Evolutionary conservation across 768 basidiomycete species (phyloP).

Genomic region (Trametes sanguinea): DNA sequence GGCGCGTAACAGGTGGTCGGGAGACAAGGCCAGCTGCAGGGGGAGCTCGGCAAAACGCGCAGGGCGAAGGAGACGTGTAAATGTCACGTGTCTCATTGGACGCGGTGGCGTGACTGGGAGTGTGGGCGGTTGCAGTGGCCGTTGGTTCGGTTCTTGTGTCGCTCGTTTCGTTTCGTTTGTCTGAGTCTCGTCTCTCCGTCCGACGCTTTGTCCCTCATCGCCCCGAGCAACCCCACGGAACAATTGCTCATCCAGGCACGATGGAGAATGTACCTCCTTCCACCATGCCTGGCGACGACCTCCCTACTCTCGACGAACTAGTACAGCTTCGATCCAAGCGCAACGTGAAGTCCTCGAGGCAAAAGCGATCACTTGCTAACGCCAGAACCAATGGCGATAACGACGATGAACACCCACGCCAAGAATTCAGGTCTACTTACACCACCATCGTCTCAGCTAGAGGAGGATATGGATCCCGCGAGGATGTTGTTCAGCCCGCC

Average conservation of each 20-base stretch:
- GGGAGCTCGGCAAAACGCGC: slow-evolving; percentile 10
- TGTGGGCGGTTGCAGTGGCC: neutral
- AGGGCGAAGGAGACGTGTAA: neutral
- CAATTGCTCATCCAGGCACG: neutral
- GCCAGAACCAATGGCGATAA: slow-evolving; percentile 15
- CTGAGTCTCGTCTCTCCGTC: neutral
- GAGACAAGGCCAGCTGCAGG: neutral
- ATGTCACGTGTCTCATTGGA: neutral
- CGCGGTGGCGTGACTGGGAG: slow-evolving; percentile 17
- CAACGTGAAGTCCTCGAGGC: slow-evolving; percentile 27
- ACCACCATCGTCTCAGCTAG: slow-evolving; percentile 30
- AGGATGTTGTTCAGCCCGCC: slow-evolving; percentile 57
- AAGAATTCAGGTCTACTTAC: slow-evolving; percentile 30
- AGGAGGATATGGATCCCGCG: slow-evolving; percentile 24
- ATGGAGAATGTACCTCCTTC: slow-evolving; percentile 22
- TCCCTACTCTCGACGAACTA: slow-evolving; percentile 20
- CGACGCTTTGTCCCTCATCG: neutral
- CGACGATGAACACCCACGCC: slow-evolving; percentile 4
- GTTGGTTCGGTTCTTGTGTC: slow-evolving; percentile 11
- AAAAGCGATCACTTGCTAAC: slow-evolving; percentile 19
- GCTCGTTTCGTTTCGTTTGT: neutral
- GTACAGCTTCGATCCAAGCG: slow-evolving; percentile 9
- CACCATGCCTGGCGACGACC: slow-evolving; percentile 16
- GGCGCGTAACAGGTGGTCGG: neutral
- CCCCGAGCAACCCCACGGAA: neutral